These are phyloP conservation scores for Gossypium anomalum DNA, from an alignment of 345 rosid genomes.

Conservation along the genomic window DNA sequence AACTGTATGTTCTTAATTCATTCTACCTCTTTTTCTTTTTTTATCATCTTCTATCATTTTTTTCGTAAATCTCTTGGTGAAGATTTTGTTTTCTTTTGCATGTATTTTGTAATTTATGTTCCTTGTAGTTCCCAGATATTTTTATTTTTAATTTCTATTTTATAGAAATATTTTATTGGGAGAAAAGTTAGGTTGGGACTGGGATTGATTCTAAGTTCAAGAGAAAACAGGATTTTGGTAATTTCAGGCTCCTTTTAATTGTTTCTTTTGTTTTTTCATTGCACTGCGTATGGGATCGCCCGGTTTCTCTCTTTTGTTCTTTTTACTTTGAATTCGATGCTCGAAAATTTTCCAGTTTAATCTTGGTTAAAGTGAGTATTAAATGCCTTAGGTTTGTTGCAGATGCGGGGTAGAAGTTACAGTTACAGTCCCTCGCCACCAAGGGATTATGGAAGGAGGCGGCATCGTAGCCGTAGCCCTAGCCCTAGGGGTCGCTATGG, in stretches of 20 bases:
- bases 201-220: too few relatives aligned
- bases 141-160: not conserved
- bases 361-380: too few relatives aligned
- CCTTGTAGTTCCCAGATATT: not conserved
- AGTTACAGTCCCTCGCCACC: slow-evolving; percentile 85
- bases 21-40: not conserved
- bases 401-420: slow-evolving; percentile 72
- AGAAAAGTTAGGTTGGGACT: not conserved
- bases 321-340: not conserved
- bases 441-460: slow-evolving; percentile 61
- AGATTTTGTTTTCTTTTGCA: not conserved
- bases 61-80: not conserved
- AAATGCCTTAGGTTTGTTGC: slow-evolving; percentile 3
- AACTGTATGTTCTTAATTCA: not conserved
- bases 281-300: not conserved
- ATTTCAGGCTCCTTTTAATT: not conserved
- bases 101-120: not conserved
- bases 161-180: not conserved
- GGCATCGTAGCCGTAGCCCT: slow-evolving; percentile 27
- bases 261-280: not conserved
- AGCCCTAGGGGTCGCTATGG: slow-evolving; percentile 59
- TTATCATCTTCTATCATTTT: not conserved
- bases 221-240: not conserved
- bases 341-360: too few relatives aligned
- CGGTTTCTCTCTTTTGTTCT: not conserved